phyloP scores from a whole-genome alignment of 176 grass and related monocot species.

The Zea luxurians region DNA sequence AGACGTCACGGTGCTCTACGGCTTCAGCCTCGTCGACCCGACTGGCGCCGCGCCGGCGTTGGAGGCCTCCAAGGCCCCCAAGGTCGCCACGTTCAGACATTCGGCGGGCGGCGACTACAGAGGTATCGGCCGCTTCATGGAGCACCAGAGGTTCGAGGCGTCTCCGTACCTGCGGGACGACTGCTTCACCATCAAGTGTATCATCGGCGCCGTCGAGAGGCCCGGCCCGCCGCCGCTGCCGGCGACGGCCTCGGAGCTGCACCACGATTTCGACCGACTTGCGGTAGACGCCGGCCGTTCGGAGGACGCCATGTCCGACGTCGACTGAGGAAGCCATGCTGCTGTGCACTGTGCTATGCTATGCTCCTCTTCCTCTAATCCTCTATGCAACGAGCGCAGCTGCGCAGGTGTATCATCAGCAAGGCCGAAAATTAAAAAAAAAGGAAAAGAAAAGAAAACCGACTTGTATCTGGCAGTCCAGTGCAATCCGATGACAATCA shows the following conservation, averaged over 20 bases:
- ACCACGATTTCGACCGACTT: background rate
- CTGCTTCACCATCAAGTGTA: background rate
- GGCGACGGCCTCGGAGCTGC: background rate
- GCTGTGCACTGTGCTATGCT: no score
- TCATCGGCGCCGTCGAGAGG: background rate
- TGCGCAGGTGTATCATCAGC: no score
- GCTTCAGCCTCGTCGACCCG: conserved; percentile 2
- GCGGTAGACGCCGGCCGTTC: background rate
- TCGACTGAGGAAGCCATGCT: no score
- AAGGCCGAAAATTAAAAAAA: no score
- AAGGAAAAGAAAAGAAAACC: no score
- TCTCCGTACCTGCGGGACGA: background rate
- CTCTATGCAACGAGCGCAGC: no score
- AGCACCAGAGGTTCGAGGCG: background rate
- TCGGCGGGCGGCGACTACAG: background rate
- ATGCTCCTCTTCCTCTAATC: no score
- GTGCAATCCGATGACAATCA: no score
- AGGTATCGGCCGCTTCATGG: background rate
- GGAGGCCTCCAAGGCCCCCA: background rate
- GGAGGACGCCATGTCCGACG: no score
- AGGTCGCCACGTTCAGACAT: background rate
- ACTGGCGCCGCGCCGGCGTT: background rate
- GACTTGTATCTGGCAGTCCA: no score
- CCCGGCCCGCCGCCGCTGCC: background rate
- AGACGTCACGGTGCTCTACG: background rate